Evolutionary conservation across 2,329 filamentous ascomycete genomes (phyloP).

Genomic region (Neofusicoccum ribis): DNA sequence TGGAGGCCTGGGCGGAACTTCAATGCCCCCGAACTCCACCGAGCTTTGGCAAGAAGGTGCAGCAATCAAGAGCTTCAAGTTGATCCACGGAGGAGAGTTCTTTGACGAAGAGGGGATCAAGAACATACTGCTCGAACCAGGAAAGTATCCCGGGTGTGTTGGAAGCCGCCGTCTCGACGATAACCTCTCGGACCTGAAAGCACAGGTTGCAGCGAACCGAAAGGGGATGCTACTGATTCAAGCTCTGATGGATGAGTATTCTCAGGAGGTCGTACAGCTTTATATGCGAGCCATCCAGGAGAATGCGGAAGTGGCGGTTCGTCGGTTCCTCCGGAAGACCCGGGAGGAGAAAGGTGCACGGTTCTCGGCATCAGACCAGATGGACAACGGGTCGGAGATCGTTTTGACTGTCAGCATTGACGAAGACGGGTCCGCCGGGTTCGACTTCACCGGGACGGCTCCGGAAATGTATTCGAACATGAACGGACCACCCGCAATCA

Average conservation of each 20-base stretch:
- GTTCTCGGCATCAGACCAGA: constrained; percentile 16
- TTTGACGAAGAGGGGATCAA: constrained; percentile 36
- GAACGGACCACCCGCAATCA: constrained; percentile 26
- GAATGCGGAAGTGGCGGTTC: constrained; percentile 37
- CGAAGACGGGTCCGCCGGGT: constrained; percentile 20
- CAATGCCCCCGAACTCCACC: constrained; percentile 44
- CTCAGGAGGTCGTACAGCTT: constrained; percentile 37
- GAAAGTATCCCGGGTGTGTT: constrained; percentile 31
- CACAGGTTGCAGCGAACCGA: constrained; percentile 36
- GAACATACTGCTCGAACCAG: constrained; percentile 30
- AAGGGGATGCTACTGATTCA: constrained; percentile 38
- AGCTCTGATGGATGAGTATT: constrained; percentile 38
- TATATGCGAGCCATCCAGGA: constrained; percentile 44
- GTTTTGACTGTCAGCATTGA: constrained; percentile 18
- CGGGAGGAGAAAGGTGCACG: not conserved
- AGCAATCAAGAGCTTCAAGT: constrained; percentile 45
- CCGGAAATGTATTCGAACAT: constrained; percentile 21
- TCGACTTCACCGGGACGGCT: constrained; percentile 23
- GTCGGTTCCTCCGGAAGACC: constrained; percentile 49
- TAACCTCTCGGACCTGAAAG: constrained; percentile 39
- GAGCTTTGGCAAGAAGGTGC: constrained; percentile 52
- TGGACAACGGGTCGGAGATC: constrained; percentile 24
- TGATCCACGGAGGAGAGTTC: constrained; percentile 37
- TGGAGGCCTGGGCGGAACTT: constrained; percentile 42
- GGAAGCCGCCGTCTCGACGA: constrained; percentile 34